A percentile compares a stretch with the other conserved stretches of the same genome.
These are phyloP conservation scores for Pleurotus citrinopileatus DNA, from an alignment of 768 basidiomycete genomes.

Conservation along the genomic window DNA sequence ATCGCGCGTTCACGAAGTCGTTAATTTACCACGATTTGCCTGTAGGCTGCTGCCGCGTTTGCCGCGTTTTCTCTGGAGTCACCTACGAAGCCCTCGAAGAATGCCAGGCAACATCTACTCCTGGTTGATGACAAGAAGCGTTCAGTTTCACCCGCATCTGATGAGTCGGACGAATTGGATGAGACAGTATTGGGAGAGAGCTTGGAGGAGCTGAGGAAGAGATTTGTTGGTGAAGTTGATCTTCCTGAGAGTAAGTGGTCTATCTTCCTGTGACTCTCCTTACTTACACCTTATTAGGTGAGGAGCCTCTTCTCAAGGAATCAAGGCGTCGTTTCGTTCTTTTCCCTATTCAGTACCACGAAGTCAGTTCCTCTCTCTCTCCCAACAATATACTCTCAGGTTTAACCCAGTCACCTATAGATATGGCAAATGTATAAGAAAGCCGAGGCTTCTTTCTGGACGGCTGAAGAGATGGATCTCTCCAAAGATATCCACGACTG, in stretches of 20 bases:
- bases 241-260: slow-evolving; percentile 40
- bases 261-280: neutral
- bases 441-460: slow-evolving; percentile 93
- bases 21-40: no score
- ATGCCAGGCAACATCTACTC: slow-evolving; percentile 3
- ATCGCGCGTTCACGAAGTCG: neutral
- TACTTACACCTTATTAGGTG: slow-evolving; percentile 45
- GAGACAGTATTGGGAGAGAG: slow-evolving; percentile 18
- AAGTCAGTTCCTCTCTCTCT: slow-evolving; percentile 45
- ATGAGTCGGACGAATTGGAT: slow-evolving; percentile 10
- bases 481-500: slow-evolving; percentile 85
- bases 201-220: slow-evolving; percentile 35
- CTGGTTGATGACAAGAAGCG: slow-evolving; percentile 28
- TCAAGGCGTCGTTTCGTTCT: slow-evolving; percentile 83
- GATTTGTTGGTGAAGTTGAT: slow-evolving; percentile 58
- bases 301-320: slow-evolving; percentile 81
- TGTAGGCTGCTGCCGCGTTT: slow-evolving; percentile 27
- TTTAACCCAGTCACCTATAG: slow-evolving; percentile 46
- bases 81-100: slow-evolving; percentile 20
- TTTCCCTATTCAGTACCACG: slow-evolving; percentile 91
- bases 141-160: slow-evolving; percentile 25
- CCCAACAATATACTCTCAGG: no score
- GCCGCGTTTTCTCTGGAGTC: slow-evolving; percentile 29
- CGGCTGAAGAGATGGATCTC: slow-evolving; percentile 88
- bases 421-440: slow-evolving; percentile 98